These are phyloP conservation scores for Zizania latifolia DNA, from an alignment of 176 grass and related monocot genomes.

Conservation along the genomic window DNA sequence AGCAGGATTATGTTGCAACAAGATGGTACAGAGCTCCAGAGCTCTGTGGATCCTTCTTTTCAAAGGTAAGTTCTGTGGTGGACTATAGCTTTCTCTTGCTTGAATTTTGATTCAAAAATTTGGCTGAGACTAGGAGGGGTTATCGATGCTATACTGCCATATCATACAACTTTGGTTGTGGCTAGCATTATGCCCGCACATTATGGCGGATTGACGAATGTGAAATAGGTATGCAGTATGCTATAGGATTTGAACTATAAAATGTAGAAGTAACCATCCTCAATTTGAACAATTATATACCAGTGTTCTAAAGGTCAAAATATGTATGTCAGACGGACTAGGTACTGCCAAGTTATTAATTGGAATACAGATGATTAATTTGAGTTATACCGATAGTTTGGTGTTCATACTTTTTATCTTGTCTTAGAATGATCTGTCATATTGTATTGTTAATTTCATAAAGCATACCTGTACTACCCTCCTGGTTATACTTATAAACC, in stretches of 20 bases:
- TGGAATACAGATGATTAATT: too few relatives aligned
- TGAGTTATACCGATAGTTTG: too few relatives aligned
- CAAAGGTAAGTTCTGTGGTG: constrained; percentile 50
- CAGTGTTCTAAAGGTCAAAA: too few relatives aligned
- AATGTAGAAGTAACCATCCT: neutral
- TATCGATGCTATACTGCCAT: constrained; percentile 1
- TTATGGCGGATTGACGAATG: neutral
- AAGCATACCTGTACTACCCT: too few relatives aligned
- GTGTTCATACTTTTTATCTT: too few relatives aligned
- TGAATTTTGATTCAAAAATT: constrained; percentile 17
- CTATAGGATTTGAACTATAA: neutral
- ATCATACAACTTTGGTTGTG: neutral
- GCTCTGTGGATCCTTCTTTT: constrained; percentile 96
- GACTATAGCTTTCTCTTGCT: neutral
- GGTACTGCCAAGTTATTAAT: too few relatives aligned
- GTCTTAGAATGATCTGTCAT: too few relatives aligned
- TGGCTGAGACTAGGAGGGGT: neutral
- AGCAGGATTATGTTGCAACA: constrained; percentile 99
- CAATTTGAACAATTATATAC: neutral
- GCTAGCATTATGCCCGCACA: neutral
- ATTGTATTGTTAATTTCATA: too few relatives aligned
- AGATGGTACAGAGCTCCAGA: constrained; percentile 99
- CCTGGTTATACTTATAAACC: too few relatives aligned
- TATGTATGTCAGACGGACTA: too few relatives aligned
- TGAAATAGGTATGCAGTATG: neutral